Base-by-base conservation (phyloP, 257 asterid species). In the Solanum rostratum region DNA sequence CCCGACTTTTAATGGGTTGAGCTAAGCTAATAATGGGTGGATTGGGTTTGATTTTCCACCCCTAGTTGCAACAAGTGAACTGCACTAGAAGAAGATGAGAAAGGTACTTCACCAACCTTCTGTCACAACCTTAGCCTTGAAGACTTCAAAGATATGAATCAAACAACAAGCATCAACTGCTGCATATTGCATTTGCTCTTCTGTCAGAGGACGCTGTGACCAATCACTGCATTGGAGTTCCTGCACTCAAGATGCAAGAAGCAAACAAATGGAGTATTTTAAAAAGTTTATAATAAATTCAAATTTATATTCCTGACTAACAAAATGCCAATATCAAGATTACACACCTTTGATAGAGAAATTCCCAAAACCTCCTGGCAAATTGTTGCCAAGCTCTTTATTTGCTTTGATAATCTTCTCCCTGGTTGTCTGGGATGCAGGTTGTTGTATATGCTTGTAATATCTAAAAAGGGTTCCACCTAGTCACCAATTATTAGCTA, bases 151-250 rank as follows among this genome's bases (percentile, higher is more conserved):
- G 85, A 97, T 91, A 88, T 91, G 90, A 62, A 97, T 88, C 88
- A 97, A 90, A 88, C 97, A 96, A 52, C 86, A 88, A 86, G 98
- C 98, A 92, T 97, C 98, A 46, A 85, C 90, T 65, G 98, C 99
- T 27, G 99, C 98, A 87, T 97, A 97, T 59, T 6, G 83, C 92
- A 92, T 94, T 89, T 97, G 98, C 87, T 93, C 94, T 87, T 93
- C 94, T 50, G 97, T 90, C 45, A 95, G 91, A 84, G 99, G 99
- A 37, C 97, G 98, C 33, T 86, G 91, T 10, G 98, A 97, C 99
- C 99, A 97, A 86, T 97, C 99, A 86, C 99, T 95, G 88, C 99
- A 97, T 87, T 97, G 98, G 86, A 92, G 93, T 88, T 96, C 99
- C 99, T 96, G 88, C 70, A 86, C 7, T 68, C 49, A 4, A 55